phyloP scores from a whole-genome alignment of 1,284 basidiomycete species.

The Athelia psychrophila region DNA sequence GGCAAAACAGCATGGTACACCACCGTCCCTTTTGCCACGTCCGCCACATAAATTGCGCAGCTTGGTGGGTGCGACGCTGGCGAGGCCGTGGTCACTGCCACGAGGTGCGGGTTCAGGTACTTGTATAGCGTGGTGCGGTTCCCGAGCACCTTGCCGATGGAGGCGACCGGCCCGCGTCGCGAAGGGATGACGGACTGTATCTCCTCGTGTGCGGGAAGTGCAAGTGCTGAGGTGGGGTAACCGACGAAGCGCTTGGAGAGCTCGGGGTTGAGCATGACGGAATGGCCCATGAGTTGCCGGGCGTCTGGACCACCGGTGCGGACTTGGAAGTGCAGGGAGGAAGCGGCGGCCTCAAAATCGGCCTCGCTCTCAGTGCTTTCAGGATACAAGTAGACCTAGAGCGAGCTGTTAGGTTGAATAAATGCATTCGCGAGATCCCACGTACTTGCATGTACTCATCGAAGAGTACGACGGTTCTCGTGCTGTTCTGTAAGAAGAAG shows the following conservation, averaged over 20 bases:
- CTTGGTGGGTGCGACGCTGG: conserved; percentile 14
- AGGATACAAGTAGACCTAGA: conserved; percentile 63
- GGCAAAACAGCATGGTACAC: conserved; percentile 65
- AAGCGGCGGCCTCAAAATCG: conserved; percentile 40
- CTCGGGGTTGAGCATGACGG: conserved; percentile 39
- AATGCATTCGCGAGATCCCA: conserved; percentile 1
- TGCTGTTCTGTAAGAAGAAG: conserved; percentile 45
- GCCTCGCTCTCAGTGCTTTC: conserved; percentile 41
- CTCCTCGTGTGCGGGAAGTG: conserved; percentile 52
- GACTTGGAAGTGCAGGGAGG: conserved; percentile 55
- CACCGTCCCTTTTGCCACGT: conserved; percentile 75
- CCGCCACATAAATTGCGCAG: conserved; percentile 76
- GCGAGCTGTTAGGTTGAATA: not conserved
- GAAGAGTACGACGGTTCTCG: conserved; percentile 55
- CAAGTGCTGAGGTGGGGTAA: conserved; percentile 64
- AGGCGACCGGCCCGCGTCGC: conserved; percentile 59
- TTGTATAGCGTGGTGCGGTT: conserved; percentile 92
- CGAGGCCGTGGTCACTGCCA: conserved; percentile 59
- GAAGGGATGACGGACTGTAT: conserved; percentile 49
- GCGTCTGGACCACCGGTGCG: conserved; percentile 38
- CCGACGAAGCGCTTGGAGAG: conserved; percentile 49
- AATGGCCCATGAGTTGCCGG: conserved; percentile 54
- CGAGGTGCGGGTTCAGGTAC: conserved; percentile 85
- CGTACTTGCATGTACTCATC: conserved; percentile 66
- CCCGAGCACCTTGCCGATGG: conserved; percentile 81